Evolutionary conservation across 1,139 yeast species (phyloP).

Genomic region (Blastobotrys apis): DNA sequence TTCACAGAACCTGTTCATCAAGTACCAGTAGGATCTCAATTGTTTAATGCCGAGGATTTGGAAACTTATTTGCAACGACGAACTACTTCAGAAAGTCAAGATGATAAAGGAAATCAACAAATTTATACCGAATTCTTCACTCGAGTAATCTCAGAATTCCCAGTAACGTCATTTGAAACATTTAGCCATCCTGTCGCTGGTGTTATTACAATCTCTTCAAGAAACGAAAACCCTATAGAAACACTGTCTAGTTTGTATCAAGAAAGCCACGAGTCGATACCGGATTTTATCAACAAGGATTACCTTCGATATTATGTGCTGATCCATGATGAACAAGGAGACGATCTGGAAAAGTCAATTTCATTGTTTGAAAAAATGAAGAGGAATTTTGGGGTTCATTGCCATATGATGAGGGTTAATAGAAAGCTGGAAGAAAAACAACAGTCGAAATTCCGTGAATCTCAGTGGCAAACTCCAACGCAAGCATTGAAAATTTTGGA

Average conservation of each 20-base stretch:
- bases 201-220: conserved; percentile 56
- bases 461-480: conserved; percentile 1
- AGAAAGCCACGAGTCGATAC: conserved; percentile 32
- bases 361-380: conserved; percentile 36
- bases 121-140: conserved; percentile 60
- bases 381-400: conserved; percentile 36
- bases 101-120: conserved; percentile 20
- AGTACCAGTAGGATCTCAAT: neutral
- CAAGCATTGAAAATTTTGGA: conserved; percentile 6
- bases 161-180: conserved; percentile 76
- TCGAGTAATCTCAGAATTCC: conserved; percentile 56
- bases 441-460: conserved; percentile 4
- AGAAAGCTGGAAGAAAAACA: conserved; percentile 10
- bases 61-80: neutral
- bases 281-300: conserved; percentile 37
- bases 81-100: neutral
- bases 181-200: conserved; percentile 87
- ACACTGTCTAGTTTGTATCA: conserved; percentile 39
- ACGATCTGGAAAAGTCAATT: conserved; percentile 30
- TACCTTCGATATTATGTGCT: conserved; percentile 38
- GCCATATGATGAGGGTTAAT: conserved; percentile 32
- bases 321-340: conserved; percentile 37
- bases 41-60: conserved; percentile 1
- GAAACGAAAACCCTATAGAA: conserved; percentile 46
- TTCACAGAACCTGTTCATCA: conserved; percentile 18